Conservation (phyloP, 1,139 yeast species). For the Geotrichum fermentans region DNA sequence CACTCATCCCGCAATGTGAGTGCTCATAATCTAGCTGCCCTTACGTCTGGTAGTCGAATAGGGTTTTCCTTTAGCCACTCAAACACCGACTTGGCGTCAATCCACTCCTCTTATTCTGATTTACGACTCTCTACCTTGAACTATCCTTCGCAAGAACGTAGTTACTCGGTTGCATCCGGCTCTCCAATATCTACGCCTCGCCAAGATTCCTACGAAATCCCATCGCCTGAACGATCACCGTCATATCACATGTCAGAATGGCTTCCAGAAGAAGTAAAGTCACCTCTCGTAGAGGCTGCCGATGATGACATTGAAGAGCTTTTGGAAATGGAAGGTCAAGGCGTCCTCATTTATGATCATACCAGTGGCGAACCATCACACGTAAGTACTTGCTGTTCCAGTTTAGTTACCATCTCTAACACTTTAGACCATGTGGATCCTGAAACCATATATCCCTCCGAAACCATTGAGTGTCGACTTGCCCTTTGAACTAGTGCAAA, state of each 20-base stretch:
- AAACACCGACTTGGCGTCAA: conserved; percentile 11
- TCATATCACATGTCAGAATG: conserved; percentile 26
- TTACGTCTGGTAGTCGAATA: background rate
- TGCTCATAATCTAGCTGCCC: background rate
- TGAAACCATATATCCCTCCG: conserved; percentile 68
- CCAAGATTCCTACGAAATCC: background rate
- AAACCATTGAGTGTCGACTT: conserved; percentile 57
- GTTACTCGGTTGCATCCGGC: background rate
- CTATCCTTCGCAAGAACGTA: background rate
- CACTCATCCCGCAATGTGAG: conserved; percentile 2
- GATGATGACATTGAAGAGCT: conserved; percentile 10
- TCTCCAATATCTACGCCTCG: conserved; percentile 9
- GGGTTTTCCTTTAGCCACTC: background rate
- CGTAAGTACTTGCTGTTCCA: conserved; percentile 24
- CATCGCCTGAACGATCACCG: conserved; percentile 31
- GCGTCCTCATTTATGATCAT: conserved; percentile 76
- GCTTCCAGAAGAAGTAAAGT: background rate
- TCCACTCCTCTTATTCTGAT: conserved; percentile 11
- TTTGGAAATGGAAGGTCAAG: conserved; percentile 84
- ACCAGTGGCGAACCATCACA: conserved; percentile 60
- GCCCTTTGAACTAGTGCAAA: conserved; percentile 61
- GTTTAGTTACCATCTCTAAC: background rate
- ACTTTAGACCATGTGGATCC: conserved; percentile 77
- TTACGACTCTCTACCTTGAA: conserved; percentile 4
- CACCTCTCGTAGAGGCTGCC: background rate